A percentile compares a stretch with the other conserved stretches of the same genome.
Evolutionary conservation across 768 basidiomycete genomes (phyloP).

Genomic region (Termitomyces sp.): DNA sequence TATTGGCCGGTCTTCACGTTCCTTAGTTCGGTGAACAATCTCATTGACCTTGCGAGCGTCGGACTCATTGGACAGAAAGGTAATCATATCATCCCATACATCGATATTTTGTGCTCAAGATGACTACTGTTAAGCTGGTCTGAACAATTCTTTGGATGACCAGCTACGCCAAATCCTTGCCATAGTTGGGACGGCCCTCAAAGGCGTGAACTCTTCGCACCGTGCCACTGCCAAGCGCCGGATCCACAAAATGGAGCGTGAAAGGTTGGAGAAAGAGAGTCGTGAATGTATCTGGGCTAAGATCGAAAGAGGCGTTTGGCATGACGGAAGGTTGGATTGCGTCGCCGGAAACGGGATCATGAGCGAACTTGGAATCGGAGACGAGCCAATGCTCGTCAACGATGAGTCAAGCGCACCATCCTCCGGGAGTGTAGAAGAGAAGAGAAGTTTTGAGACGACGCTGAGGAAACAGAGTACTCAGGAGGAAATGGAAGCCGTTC

Average conservation of each 20-base stretch:
- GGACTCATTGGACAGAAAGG: constrained; percentile 97
- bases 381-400: constrained; percentile 43
- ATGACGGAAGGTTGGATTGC: constrained; percentile 82
- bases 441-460: constrained; percentile 12
- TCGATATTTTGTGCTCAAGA: neutral
- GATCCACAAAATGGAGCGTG: constrained; percentile 28
- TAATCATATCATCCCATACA: constrained; percentile 15
- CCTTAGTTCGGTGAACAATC: constrained; percentile 69
- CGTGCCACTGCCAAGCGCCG: constrained; percentile 35
- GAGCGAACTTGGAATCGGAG: constrained; percentile 78
- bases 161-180: constrained; percentile 84
- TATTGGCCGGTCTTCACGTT: constrained; percentile 89
- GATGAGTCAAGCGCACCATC: neutral
- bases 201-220: constrained; percentile 51
- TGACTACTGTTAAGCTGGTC: constrained; percentile 51
- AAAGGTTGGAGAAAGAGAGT: constrained; percentile 32
- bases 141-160: constrained; percentile 72
- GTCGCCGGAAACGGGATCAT: constrained; percentile 85
- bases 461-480: constrained; percentile 25
- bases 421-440: constrained; percentile 9
- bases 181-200: constrained; percentile 68
- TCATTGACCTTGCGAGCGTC: constrained; percentile 89
- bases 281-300: constrained; percentile 33
- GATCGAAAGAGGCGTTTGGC: constrained; percentile 66
- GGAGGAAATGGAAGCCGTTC: constrained; percentile 46